Evolutionary conservation across 1,284 basidiomycete species (phyloP), one percentile per base, ranked within the genome.

Genomic region (Rhodotorula sp.): DNA sequence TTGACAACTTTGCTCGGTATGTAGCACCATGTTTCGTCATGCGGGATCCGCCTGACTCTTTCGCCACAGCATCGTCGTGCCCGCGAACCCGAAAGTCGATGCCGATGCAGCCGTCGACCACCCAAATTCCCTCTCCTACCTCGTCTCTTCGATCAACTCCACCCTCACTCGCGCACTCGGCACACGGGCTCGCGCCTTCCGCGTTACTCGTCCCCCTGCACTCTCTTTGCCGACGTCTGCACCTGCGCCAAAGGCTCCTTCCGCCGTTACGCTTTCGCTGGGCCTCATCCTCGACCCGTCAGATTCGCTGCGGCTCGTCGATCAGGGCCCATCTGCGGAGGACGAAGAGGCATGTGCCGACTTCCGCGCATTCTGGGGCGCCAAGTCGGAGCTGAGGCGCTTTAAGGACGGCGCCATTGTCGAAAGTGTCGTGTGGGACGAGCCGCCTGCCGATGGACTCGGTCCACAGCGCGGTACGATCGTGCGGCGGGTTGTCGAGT

Each of bases 341-440:
- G 82, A 82, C 27, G 83, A 86, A 0, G 81, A 79, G 27, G 82
- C 79, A 1, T 81, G 80, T 10, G 82, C 85, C 54, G 83, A 82
- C 2, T 99, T 97, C 84, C 86, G 89, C 48, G 85, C 87, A 5
- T 85, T 99, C 72, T 99, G 96, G 96, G 95, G 94, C 2, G 84
- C 87, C 59, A 91, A 92, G 78, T 89, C 94, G 0, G 95, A 99
- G 79, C 83, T 98, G 29, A 86, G 96, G n/a, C 87, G 95, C 27
- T 99, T 99, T 85, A 94, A 97, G 80, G 94, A 99, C 77, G 95
- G 95, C 0, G 86, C 89, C 9, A 98, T 99, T 72, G 80, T 87
- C 11, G 92, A 98, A 80, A 93, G 91, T 78, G 92, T 99, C 20
- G 93, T 98, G 0, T 99, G 96, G 96, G 81, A 83, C 29, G 76